Evolutionary conservation across 1,284 basidiomycete species (phyloP).

Genomic region (Marasmius oreades): DNA sequence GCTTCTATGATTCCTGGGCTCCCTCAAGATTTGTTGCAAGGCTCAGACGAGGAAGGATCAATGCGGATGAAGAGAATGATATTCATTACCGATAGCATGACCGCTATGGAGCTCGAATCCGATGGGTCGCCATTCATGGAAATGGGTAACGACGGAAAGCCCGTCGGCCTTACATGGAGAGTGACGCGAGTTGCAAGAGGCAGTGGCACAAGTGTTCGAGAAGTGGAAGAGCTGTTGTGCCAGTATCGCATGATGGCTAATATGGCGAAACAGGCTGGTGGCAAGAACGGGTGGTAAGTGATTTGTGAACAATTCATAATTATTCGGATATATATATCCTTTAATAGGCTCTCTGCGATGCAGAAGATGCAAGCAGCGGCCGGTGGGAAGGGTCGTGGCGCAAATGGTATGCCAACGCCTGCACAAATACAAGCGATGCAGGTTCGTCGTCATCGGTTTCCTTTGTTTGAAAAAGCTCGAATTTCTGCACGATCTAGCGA

Average conservation of each 20-base stretch:
- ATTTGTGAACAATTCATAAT: not conserved
- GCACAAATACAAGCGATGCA: constrained; percentile 94
- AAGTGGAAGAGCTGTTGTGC: constrained; percentile 94
- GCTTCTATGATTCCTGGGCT: constrained; percentile 99
- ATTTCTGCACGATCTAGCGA: constrained; percentile 43
- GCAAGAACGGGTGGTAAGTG: constrained; percentile 86
- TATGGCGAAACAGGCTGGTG: constrained; percentile 96
- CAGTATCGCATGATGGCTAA: constrained; percentile 98
- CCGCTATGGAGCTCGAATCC: constrained; percentile 89
- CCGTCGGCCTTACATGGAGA: constrained; percentile 79
- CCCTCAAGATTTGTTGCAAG: constrained; percentile 85
- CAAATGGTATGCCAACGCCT: constrained; percentile 83
- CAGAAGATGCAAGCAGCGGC: constrained; percentile 88
- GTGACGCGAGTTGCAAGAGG: constrained; percentile 89
- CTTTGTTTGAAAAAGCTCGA: constrained; percentile 9
- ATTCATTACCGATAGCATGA: constrained; percentile 99
- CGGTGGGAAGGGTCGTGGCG: constrained; percentile 81
- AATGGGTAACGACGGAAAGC: constrained; percentile 79
- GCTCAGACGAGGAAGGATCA: constrained; percentile 89
- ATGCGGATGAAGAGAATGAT: constrained; percentile 96
- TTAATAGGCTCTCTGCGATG: constrained; percentile 72
- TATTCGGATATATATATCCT: not conserved
- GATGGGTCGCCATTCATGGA: constrained; percentile 90
- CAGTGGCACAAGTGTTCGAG: constrained; percentile 93
- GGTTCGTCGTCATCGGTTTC: constrained; percentile 33